These are phyloP conservation scores for Lepiota brunneoincarnata DNA, from an alignment of 768 basidiomycete species.

Conservation along the genomic window DNA sequence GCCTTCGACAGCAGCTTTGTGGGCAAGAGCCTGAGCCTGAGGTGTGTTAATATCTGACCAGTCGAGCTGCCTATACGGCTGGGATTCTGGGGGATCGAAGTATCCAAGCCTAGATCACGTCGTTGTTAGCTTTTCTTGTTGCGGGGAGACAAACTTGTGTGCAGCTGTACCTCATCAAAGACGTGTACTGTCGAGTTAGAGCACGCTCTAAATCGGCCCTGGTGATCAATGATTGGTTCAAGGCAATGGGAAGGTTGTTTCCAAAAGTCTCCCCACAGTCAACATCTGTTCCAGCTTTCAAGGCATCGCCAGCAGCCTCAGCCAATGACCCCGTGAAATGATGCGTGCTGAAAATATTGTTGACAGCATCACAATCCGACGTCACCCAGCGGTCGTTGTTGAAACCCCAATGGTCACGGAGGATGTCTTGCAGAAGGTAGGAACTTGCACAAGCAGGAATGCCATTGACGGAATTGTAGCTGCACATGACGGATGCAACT, in stretches of 20 bases:
- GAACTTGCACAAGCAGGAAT: constrained; percentile 53
- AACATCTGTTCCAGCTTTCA: constrained; percentile 53
- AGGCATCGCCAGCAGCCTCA: constrained; percentile 46
- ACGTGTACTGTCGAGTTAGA: constrained; percentile 46
- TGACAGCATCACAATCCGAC: constrained; percentile 54
- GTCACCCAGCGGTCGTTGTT: constrained; percentile 50
- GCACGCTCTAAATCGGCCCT: constrained; percentile 41
- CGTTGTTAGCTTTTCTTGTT: not conserved
- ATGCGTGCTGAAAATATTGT: constrained; percentile 49
- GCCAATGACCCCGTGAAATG: constrained; percentile 41
- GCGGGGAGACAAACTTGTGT: not conserved
- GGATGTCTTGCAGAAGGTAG: constrained; percentile 48
- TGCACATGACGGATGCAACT: constrained; percentile 61
- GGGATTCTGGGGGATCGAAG: constrained; percentile 47
- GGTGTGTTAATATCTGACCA: constrained; percentile 50
- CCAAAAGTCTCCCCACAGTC: constrained; percentile 53
- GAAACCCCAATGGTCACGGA: constrained; percentile 52
- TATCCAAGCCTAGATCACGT: constrained; percentile 43
- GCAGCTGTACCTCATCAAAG: constrained; percentile 50
- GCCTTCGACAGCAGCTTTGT: constrained; percentile 50
- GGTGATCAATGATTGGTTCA: constrained; percentile 45
- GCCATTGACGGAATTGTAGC: constrained; percentile 61
- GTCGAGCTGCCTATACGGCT: constrained; percentile 48
- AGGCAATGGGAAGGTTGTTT: constrained; percentile 41
- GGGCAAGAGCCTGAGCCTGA: constrained; percentile 43